phyloP scores from a whole-genome alignment of 768 basidiomycete genomes.

The Dentipellis sp. region DNA sequence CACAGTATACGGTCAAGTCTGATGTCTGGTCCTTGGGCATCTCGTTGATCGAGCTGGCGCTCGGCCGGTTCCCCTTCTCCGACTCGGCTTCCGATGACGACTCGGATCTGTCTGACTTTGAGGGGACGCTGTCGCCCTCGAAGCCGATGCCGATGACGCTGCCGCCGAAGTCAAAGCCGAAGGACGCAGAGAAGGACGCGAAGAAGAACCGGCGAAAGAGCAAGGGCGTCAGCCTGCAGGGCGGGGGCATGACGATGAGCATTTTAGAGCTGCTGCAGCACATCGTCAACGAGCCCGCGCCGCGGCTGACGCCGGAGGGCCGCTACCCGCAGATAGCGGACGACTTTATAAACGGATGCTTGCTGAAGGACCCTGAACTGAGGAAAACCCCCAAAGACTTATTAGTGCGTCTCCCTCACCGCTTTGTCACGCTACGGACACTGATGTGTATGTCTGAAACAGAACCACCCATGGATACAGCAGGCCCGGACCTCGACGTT shows the following conservation, averaged over 20 bases:
- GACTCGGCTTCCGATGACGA: conserved; percentile 63
- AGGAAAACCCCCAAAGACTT: conserved; percentile 86
- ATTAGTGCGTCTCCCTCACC: conserved; percentile 39
- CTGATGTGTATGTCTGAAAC: not conserved
- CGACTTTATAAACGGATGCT: conserved; percentile 80
- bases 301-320: conserved; percentile 68
- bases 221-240: conserved; percentile 87
- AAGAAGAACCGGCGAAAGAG: conserved; percentile 84
- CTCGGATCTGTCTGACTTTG: conserved; percentile 69
- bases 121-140: conserved; percentile 70
- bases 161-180: conserved; percentile 20
- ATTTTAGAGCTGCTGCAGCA: conserved; percentile 95
- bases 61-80: conserved; percentile 95
- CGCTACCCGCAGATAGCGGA: conserved; percentile 69
- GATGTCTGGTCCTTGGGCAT: conserved; percentile 99
- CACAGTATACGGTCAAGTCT: conserved; percentile 96
- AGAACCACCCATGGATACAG: conserved; percentile 75
- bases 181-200: conserved; percentile 29
- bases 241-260: conserved; percentile 96
- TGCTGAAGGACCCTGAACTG: conserved; percentile 81
- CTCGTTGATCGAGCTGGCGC: conserved; percentile 91
- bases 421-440: not conserved
- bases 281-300: conserved; percentile 98
- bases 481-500: conserved; percentile 48
- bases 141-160: conserved; percentile 45